A percentile compares a stretch with the other conserved stretches of the same genome.
phyloP scores from a whole-genome alignment of 257 asterid species.

The Solanum tacnaense region DNA sequence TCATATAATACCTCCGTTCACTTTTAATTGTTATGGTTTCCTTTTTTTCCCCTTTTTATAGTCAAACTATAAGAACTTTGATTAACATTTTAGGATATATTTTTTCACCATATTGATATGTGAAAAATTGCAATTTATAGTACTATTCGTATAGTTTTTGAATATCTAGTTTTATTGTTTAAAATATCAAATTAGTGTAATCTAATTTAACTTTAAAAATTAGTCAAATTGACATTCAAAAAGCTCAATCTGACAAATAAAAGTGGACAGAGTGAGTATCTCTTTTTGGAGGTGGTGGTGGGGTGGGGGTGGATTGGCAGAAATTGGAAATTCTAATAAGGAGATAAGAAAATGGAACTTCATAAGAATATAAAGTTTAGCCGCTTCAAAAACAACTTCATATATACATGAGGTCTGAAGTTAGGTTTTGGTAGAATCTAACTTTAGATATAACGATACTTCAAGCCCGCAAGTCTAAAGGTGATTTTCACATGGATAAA shows the following conservation, averaged over 20 bases:
- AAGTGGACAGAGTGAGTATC: too few species aligned
- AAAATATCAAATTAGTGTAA: too few species aligned
- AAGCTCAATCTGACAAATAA: too few species aligned
- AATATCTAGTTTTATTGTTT: too few species aligned
- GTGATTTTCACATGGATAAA: neutral
- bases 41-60: too few species aligned
- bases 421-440: neutral
- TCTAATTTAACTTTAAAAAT: too few species aligned
- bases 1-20: neutral
- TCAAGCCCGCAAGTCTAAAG: neutral
- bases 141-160: too few species aligned
- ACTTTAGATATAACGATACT: neutral
- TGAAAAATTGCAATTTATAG: too few species aligned
- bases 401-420: neutral
- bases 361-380: neutral
- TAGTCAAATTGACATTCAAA: accelerated
- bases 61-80: too few species aligned
- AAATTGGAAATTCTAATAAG: neutral
- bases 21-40: too few species aligned
- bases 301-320: neutral
- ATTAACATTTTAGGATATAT: too few species aligned
- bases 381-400: neutral
- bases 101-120: too few species aligned
- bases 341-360: neutral
- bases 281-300: neutral